Evolutionary conservation across 345 rosid genomes (phyloP).

Genomic region (Angophora floribunda): DNA sequence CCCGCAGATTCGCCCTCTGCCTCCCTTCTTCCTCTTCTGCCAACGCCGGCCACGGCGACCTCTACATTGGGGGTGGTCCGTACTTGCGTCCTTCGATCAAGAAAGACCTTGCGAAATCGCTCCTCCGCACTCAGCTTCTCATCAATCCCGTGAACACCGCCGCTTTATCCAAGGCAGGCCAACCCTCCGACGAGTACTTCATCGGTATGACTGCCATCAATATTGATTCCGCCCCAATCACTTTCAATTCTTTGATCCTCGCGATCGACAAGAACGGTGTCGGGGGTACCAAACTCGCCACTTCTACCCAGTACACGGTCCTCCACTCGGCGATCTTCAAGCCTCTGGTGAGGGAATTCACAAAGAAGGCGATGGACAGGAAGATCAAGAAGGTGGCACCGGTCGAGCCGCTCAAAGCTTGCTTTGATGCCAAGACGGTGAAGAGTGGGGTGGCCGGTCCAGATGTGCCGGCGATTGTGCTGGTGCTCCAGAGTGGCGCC

Average conservation of each 20-base stretch:
- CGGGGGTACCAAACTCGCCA: constrained; percentile 47
- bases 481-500: background rate
- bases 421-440: background rate
- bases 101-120: constrained; percentile 14
- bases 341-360: constrained; percentile 18
- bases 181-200: constrained; percentile 15
- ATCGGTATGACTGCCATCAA: constrained; percentile 12
- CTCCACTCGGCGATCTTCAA: constrained; percentile 31
- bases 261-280: constrained; percentile 2
- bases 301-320: constrained; percentile 11
- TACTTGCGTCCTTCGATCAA: constrained; percentile 1
- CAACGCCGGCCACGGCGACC: background rate
- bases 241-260: constrained; percentile 12
- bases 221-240: constrained; percentile 1
- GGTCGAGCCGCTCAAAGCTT: constrained; percentile 6
- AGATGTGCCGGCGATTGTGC: constrained; percentile 3
- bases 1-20: constrained; percentile 13
- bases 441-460: background rate
- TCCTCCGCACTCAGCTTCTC: constrained; percentile 14
- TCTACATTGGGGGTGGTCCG: constrained; percentile 23
- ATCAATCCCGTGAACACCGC: constrained; percentile 15
- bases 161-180: background rate
- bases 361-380: background rate
- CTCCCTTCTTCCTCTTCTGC: constrained; percentile 2
- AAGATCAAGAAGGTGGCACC: background rate